Percentiles rank a stretch among this genome's conserved stretches.
phyloP scores from a whole-genome alignment of 768 basidiomycete species.

The Kwoniella botswanensis region DNA sequence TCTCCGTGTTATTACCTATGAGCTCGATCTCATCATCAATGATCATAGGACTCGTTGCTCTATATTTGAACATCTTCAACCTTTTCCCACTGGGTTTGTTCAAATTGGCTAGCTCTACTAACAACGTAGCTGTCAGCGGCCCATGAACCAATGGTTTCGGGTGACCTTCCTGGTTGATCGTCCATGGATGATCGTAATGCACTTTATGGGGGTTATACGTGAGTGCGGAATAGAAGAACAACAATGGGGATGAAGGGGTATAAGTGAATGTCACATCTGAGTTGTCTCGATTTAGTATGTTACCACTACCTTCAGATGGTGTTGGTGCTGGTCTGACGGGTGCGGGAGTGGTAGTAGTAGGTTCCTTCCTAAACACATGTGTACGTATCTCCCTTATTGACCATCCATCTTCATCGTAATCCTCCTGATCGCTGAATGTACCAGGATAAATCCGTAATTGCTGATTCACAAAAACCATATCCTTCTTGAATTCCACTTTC shows the following conservation, averaged over 20 bases:
- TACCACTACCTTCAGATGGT: not conserved
- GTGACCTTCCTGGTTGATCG: constrained; percentile 72
- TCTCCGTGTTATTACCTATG: constrained; percentile 52
- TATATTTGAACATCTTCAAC: constrained; percentile 69
- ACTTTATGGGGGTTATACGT: constrained; percentile 86
- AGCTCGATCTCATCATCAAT: constrained; percentile 43
- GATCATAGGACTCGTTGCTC: constrained; percentile 65
- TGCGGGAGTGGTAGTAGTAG: not conserved
- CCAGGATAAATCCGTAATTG: constrained; percentile 27
- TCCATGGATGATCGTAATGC: constrained; percentile 78
- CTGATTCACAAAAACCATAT: constrained; percentile 53
- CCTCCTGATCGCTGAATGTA: not conserved
- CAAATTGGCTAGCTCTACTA: constrained; percentile 66
- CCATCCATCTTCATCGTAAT: constrained; percentile 19
- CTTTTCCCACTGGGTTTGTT: constrained; percentile 27
- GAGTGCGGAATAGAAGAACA: constrained; percentile 84
- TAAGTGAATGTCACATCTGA: constrained; percentile 67
- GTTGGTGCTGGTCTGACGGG: not conserved
- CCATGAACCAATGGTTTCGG: constrained; percentile 81
- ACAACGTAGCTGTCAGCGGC: constrained; percentile 77
- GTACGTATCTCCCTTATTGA: constrained; percentile 47
- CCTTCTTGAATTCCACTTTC: constrained; percentile 41
- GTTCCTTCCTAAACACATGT: constrained; percentile 48
- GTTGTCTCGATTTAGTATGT: not conserved
- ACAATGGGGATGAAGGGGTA: constrained; percentile 70